phyloP scores from a whole-genome alignment of 805 yeast genomes.

The Zygosaccharomyces rouxii region DNA sequence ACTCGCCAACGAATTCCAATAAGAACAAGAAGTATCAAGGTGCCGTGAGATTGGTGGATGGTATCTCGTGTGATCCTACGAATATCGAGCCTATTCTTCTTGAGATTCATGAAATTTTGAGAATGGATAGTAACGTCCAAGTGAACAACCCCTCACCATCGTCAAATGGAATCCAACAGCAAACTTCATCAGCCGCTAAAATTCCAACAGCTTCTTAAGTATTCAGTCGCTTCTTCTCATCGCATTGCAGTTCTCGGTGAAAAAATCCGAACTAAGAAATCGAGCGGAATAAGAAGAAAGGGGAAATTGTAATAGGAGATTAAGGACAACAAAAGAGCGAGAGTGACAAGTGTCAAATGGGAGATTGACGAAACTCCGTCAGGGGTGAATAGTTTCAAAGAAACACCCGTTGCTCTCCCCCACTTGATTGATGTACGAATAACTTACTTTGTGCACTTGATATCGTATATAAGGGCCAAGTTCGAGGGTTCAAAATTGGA shows the following conservation, averaged over 20 bases:
- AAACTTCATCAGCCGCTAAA: conserved; percentile 6
- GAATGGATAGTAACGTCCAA: conserved; percentile 12
- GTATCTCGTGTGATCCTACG: conserved; percentile 31
- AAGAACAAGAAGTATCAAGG: conserved; percentile 10
- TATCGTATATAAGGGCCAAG: no score
- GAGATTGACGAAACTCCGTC: neutral
- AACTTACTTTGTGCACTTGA: no score
- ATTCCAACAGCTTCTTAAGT: conserved; percentile 8
- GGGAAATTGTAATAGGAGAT: neutral
- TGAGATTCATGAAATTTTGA: conserved; percentile 28
- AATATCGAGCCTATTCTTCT: conserved; percentile 27
- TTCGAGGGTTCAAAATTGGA: no score
- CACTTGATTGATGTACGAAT: neutral
- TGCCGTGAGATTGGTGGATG: conserved; percentile 28
- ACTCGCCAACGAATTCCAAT: conserved; percentile 3
- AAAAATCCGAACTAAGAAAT: neutral
- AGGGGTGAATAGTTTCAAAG: neutral
- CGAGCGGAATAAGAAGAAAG: neutral
- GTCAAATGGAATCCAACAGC: conserved; percentile 6
- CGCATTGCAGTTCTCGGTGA: neutral
- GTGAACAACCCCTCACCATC: neutral
- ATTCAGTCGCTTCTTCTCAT: neutral
- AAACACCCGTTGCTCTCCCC: neutral
- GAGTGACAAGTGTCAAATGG: neutral
- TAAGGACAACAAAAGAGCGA: neutral